Evolutionary conservation across 1,139 yeast genomes (phyloP), one percentile per base, ranked within the genome.

Genomic region (Pneumocystis murina): DNA sequence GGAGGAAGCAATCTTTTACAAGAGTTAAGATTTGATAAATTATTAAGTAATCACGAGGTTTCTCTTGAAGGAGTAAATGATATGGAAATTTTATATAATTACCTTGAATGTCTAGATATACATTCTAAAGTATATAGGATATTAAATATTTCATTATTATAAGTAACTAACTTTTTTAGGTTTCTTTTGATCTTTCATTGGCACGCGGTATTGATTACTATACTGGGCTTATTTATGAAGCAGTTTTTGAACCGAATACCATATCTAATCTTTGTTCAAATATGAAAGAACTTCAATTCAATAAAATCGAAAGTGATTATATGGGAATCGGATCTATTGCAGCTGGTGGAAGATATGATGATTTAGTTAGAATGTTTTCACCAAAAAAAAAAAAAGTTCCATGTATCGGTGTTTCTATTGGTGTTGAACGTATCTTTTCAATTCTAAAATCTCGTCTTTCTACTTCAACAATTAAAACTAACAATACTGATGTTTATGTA

Each of bases 311-410:
- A 68, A 68, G 66, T 33, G 70, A 64, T 36, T 89, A 87, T 71
- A 97, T 92, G 62, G 98, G 98, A 70, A 97, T 92, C 62, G 98
- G 98, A 38, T 91, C 97, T 8, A 89, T 92, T 70, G 96, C 96
- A 64, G 98, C 96, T 60, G 98, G 98, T 77, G 98, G 98, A 69
- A 87, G 98, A 75, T 92, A 92, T 75, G 98, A 92, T 75, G 86
- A 87, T 70, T 81, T 92, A 68, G 97, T 92, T 41, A 96, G 96
- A 69, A 92, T 92, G 97, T 92, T 92, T 75, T 85, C 96, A 67
- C 80, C 81, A 66, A 92, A 92, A 69, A 79, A 82, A 61, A 80
- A 79, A 35, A 86, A 92, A 36, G 90, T 92, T 71, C 98, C 98
- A 33, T 92, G 98, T 79, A 95, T 92, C 62, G 98, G 98, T 75